Conservation (phyloP, 805 yeast genomes). For the Sugiyamaella lignohabitans region DNA sequence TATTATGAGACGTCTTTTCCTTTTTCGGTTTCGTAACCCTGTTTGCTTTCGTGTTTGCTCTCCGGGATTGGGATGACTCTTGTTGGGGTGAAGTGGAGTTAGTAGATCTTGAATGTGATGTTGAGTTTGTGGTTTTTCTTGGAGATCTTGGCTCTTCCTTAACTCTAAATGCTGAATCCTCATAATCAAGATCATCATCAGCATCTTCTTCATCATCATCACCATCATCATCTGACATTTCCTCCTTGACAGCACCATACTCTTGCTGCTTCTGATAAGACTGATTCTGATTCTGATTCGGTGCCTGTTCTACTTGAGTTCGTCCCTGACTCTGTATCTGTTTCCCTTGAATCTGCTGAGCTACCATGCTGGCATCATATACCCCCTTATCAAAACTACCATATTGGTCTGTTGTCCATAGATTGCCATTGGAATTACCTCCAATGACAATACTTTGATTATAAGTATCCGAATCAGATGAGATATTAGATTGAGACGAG, state of each 20-base stretch:
- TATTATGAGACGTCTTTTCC: constrained; percentile 61
- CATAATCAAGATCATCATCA: background rate
- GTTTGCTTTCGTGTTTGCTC: constrained; percentile 12
- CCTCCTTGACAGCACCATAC: background rate
- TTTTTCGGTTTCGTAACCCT: constrained; percentile 30
- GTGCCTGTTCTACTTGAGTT: background rate
- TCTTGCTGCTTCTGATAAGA: background rate
- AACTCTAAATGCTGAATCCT: background rate
- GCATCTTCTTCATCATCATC: background rate
- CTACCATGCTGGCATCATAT: background rate
- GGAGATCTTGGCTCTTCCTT: constrained; percentile 6
- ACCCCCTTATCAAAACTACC: background rate
- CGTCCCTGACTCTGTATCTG: background rate
- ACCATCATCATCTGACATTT: constrained; percentile 1
- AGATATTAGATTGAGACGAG: background rate
- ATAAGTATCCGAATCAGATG: background rate
- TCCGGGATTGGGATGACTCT: background rate
- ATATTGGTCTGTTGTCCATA: background rate
- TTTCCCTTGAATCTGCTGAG: background rate
- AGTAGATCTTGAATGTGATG: background rate
- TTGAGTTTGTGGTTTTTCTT: background rate
- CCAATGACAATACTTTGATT: background rate
- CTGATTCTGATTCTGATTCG: background rate
- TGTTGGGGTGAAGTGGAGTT: background rate
- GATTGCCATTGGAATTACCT: background rate